Evolutionary conservation across 805 yeast genomes (phyloP), one percentile per base, ranked within the genome.

Genomic region (Blastobotrys mokoenaii): DNA sequence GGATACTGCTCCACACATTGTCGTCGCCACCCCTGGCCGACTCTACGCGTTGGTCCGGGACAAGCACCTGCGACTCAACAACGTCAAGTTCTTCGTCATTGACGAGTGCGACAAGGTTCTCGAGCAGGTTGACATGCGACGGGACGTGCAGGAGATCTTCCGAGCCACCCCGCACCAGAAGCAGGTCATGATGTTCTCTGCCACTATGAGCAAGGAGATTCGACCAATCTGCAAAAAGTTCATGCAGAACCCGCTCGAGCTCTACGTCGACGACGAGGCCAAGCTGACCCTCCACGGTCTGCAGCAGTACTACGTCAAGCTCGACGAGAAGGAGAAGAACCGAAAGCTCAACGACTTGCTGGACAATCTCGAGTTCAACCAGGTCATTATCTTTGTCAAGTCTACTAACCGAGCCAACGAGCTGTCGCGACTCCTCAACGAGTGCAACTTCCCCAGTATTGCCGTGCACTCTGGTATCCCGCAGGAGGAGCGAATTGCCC

Each of bases 181-280:
- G 71, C 98, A 90, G 73, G 97, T 93, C 46, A 89, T 93, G 97
- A 90, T 90, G 96, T 90, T 90, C 69, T 84, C 96, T 50, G 98
- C 98, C 55, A 90, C 98, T 46, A 76, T 90, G 59, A 80, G 95
- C 40, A 85, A 79, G 64, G 97, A 90, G 64, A 87, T 90, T 61
- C 84, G 96, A 68, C 96, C 96, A 51, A 80, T 93, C 48, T 90
- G 97, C 75, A 90, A 89, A 74, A 88, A 90, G 72, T 90, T 93
- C 73, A 85, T 93, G 89, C 96, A 90, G 71, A 88, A 85, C 60
- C 97, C 98, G 54, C 77, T 93, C 67, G 98, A 90, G 73, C 87
- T 90, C 57, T 90, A 84, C 63, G 97, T 90, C 52, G 98, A 93
- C 67, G 96, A 93, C 66, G 97, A 90, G 68, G 86, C 96, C 59